Conservation (phyloP, 2,329 filamentous ascomycete genomes). For the Triangularia setosa region DNA sequence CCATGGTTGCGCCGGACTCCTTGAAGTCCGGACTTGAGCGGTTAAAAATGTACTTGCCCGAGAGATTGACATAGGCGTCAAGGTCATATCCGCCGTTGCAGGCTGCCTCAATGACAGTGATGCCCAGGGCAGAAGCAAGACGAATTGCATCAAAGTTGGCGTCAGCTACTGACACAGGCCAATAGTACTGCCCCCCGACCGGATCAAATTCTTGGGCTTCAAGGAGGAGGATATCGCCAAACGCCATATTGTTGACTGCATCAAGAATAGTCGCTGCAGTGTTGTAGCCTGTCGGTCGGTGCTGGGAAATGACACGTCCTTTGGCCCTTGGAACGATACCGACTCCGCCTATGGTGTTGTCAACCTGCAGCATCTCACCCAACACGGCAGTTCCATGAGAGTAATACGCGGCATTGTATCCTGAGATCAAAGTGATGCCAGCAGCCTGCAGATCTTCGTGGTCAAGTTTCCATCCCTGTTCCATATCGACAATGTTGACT, state of each 20-base stretch:
- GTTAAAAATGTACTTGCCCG: background rate
- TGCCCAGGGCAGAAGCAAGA: slow-evolving; percentile 8
- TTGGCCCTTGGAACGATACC: slow-evolving; percentile 11
- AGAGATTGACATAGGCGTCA: background rate
- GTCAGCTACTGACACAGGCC: slow-evolving; percentile 11
- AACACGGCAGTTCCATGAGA: slow-evolving; percentile 15
- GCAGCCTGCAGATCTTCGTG: slow-evolving; percentile 7
- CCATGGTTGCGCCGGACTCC: slow-evolving; percentile 17
- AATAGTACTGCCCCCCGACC: background rate
- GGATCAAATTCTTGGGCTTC: slow-evolving; percentile 11
- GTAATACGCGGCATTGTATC: background rate
- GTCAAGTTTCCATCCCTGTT: slow-evolving; percentile 14
- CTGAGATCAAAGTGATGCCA: background rate
- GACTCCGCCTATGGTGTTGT: slow-evolving; percentile 17
- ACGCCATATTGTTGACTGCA: slow-evolving; percentile 1
- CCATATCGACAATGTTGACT: slow-evolving; percentile 10
- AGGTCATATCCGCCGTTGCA: slow-evolving; percentile 10
- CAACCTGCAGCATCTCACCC: slow-evolving; percentile 17
- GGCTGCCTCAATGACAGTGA: slow-evolving; percentile 12
- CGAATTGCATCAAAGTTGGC: slow-evolving; percentile 14
- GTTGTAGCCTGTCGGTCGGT: slow-evolving; percentile 7
- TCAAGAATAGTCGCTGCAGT: slow-evolving; percentile 14
- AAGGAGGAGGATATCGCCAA: slow-evolving; percentile 15
- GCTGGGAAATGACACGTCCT: slow-evolving; percentile 9
- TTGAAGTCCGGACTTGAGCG: slow-evolving; percentile 1